Conservation (phyloP, 257 asterid genomes). For the Jasminum sambac region DNA sequence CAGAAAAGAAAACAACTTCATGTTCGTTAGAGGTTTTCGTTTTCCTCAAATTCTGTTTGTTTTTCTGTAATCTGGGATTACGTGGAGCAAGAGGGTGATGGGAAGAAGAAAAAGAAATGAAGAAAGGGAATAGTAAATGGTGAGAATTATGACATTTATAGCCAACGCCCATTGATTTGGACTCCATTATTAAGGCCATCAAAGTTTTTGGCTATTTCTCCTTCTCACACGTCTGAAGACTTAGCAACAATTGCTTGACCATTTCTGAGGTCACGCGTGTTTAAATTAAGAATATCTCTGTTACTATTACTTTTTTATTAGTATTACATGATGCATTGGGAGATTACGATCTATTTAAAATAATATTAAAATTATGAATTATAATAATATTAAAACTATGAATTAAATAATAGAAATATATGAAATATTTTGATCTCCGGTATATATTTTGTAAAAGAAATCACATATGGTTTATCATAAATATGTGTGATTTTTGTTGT, state of each 20-base stretch:
- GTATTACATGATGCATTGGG: no score
- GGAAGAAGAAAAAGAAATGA: background rate
- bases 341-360: no score
- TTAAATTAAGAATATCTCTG: no score
- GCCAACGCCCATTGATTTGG: slow-evolving; percentile 20
- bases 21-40: slow-evolving; percentile 4
- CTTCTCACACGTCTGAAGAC: background rate
- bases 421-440: no score
- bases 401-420: no score
- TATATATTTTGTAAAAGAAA: no score
- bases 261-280: background rate
- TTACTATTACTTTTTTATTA: no score
- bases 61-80: background rate
- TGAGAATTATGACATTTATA: slow-evolving; percentile 18
- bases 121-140: background rate
- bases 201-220: background rate
- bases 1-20: slow-evolving; percentile 34
- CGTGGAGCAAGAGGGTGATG: background rate
- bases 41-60: no score
- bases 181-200: background rate
- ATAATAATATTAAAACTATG: no score
- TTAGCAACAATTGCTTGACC: background rate
- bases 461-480: no score
- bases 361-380: no score
- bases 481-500: no score